A percentile compares a stretch with the other conserved stretches of the same genome.
phyloP scores from a whole-genome alignment of 2,329 filamentous ascomycete species.

The Diplodia seriata region DNA sequence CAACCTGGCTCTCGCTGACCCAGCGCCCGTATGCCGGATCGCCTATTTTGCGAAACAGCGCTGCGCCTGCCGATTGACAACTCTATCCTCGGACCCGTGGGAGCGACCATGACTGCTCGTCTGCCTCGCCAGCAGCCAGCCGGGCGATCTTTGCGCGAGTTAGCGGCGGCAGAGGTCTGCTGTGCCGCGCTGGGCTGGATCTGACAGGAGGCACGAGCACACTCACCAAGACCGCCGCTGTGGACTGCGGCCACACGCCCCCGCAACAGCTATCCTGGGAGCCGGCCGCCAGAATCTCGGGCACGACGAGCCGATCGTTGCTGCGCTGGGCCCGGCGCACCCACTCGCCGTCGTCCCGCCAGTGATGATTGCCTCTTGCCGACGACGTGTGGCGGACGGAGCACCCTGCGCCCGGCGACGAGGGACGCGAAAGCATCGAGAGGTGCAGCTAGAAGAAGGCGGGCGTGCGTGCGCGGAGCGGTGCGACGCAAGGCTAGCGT shows the following conservation, averaged over 20 bases:
- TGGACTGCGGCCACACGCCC: background rate
- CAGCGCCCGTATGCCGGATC: constrained; percentile 18
- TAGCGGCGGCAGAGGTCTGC: constrained; percentile 10
- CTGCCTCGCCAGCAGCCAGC: background rate
- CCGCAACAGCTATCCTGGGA: constrained; percentile 5
- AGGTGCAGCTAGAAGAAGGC: background rate
- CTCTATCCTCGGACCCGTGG: background rate
- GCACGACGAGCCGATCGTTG: constrained; percentile 23
- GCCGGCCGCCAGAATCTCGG: constrained; percentile 4
- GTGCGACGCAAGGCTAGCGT: constrained; percentile 8
- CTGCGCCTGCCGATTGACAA: constrained; percentile 13
- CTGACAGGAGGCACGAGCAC: background rate
- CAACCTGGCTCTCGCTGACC: constrained; percentile 19
- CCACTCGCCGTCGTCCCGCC: constrained; percentile 20
- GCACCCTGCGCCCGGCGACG: background rate
- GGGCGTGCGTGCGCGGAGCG: background rate
- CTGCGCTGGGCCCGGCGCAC: background rate
- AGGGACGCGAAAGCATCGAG: background rate
- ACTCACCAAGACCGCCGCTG: background rate
- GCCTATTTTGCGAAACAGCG: constrained; percentile 25
- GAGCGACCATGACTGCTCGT: no score
- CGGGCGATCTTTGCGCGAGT: background rate
- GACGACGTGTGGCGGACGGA: constrained; percentile 15
- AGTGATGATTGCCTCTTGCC: constrained; percentile 17
- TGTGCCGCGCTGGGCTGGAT: background rate